Evolutionary conservation across 331 rosid genomes (phyloP).

Genomic region (Stylosanthes scabra): DNA sequence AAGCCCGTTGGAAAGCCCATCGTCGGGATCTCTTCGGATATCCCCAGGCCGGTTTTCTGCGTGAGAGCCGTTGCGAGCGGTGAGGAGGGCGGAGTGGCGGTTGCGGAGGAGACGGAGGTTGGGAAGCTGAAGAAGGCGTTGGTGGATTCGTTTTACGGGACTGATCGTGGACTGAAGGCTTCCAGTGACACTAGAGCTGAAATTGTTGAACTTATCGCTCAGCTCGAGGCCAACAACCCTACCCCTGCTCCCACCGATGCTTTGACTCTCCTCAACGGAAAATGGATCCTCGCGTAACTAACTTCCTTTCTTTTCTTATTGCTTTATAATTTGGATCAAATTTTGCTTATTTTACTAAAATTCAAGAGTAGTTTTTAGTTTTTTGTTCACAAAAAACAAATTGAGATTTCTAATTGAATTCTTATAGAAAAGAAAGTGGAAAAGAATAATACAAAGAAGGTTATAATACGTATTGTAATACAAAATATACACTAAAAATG

Average conservation of each 20-base stretch:
- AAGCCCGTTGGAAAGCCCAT: conserved; percentile 22
- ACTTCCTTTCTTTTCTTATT: not conserved
- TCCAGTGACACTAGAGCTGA: conserved; percentile 88
- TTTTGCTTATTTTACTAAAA: not conserved
- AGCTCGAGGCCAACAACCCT: conserved; percentile 84
- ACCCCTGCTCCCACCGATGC: conserved; percentile 91
- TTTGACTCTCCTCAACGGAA: conserved; percentile 78
- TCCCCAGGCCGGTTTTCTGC: conserved; percentile 30
- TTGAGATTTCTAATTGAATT: too few species aligned
- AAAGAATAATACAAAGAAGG: too few species aligned
- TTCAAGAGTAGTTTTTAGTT: not conserved
- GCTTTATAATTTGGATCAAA: not conserved
- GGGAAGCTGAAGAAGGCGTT: conserved; percentile 72
- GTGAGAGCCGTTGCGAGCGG: conserved; percentile 47
- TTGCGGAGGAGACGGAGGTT: conserved; percentile 60
- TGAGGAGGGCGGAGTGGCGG: conserved; percentile 58
- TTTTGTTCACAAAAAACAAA: too few species aligned
- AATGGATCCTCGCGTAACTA: conserved; percentile 91
- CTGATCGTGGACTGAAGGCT: conserved; percentile 78
- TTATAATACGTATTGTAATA: too few species aligned
- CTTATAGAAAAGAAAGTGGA: too few species aligned
- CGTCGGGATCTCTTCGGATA: conserved; percentile 31
- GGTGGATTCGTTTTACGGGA: conserved; percentile 79
- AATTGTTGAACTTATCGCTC: conserved; percentile 86
- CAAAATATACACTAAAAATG: too few species aligned